Base-by-base conservation (phyloP, 441 rosid species). In the Euphorbia neoarborescens region DNA sequence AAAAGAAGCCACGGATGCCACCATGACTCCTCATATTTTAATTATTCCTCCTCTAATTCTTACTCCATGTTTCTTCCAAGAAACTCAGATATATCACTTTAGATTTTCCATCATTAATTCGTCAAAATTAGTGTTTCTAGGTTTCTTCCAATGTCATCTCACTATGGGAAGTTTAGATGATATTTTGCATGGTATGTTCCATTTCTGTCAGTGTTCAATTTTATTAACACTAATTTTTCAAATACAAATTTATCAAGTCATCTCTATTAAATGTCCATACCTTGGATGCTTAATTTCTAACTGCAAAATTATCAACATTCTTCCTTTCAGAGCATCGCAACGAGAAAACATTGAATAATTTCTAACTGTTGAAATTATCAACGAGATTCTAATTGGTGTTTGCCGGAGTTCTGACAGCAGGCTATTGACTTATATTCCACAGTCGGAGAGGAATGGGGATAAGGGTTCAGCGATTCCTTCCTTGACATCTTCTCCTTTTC, bases 161-260 rank as follows among this genome's bases (percentile, higher is more conserved):
- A 86, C 98, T 38, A 77, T 89, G 81, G 98, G 97, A 32, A 94
- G 98, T 88, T 80, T 94, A 74, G 98, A 94, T 48, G 88, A 89
- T 68, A 77, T 88, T 74, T 83, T 94, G 77, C 98, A 91, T 12
- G 97, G 94, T 94, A 86, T 73, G 69, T 15, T 24, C 66, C 32
- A 17, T 32, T 46, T 12, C 56, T 1, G 42, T 17, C 57, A 17
- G 7, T 32, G 22, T 22, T 59, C 46, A 15, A 0, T 28, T 11
- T 22, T 5, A 4, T 32, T 14, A 15, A 14, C 56, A 37, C 15
- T 24, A 13, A 24, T 13, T 7, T 15, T 32, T 56, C 7, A 10
- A 30, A n/a, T 7, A 69, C 53, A 51, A 53, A 11, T 7, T 19
- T n/a, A 51, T 51, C 44, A 11, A 20, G 22, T 7, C 32, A 42